A percentile compares a stretch with the other conserved stretches of the same genome.
These are phyloP conservation scores for Canariomyces notabilis DNA, from an alignment of 2,329 filamentous ascomycete genomes.

Conservation along the genomic window DNA sequence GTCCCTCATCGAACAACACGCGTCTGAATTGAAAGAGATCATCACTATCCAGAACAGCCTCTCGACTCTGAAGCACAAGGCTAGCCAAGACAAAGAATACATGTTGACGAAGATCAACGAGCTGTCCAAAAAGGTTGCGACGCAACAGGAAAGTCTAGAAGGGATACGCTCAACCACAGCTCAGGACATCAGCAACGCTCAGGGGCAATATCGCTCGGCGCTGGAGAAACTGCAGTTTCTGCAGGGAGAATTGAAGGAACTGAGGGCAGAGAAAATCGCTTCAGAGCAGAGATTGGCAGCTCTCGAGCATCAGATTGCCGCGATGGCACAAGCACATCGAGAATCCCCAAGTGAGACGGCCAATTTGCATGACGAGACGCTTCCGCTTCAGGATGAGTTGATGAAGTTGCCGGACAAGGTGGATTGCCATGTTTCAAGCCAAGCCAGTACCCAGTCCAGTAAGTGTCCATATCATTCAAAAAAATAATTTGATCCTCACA, in stretches of 20 bases:
- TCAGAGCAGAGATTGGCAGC: slow-evolving; percentile 13
- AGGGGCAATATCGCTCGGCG: slow-evolving; percentile 9
- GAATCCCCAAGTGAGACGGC: slow-evolving; percentile 1
- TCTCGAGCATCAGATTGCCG: slow-evolving; percentile 10
- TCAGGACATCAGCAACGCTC: slow-evolving; percentile 6
- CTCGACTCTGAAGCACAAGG: slow-evolving; percentile 12
- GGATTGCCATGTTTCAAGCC: background rate
- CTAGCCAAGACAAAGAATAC: slow-evolving; percentile 8
- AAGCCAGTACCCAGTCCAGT: background rate
- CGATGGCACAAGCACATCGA: background rate
- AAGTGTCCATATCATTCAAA: background rate
- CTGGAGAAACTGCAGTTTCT: slow-evolving; percentile 15
- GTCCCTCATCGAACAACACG: slow-evolving; percentile 13
- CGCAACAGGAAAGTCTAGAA: slow-evolving; percentile 11
- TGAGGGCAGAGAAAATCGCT: slow-evolving; percentile 13
- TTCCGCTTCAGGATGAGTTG: slow-evolving; percentile 1
- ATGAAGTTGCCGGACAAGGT: slow-evolving; percentile 7
- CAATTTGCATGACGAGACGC: slow-evolving; percentile 4
- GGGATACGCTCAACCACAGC: slow-evolving; percentile 1
- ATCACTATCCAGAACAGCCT: slow-evolving; percentile 7
- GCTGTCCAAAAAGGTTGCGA: slow-evolving; percentile 6
- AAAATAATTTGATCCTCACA: too few species aligned
- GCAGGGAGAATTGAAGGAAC: slow-evolving; percentile 15
- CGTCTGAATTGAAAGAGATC: slow-evolving; percentile 6
- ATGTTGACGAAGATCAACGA: slow-evolving; percentile 2